Conservation (phyloP, 306 rosid genomes). For the Castanopsis chinensis region DNA sequence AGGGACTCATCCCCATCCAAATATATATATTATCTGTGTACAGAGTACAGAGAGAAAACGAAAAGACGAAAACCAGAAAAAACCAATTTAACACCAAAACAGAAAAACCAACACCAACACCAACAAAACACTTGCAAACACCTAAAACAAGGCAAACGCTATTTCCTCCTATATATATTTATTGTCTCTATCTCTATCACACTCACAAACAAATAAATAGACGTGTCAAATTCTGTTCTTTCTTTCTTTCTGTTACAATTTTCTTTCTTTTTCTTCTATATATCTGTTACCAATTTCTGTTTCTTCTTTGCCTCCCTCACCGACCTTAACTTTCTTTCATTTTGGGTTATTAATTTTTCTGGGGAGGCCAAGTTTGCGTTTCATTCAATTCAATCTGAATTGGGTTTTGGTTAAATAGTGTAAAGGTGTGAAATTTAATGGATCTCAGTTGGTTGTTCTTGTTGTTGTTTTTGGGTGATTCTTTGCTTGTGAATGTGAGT, state of each 20-base stretch:
- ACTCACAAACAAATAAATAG: too few relatives aligned
- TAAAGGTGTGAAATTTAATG: conserved; percentile 24
- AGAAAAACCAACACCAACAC: too few relatives aligned
- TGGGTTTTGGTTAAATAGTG: conserved; percentile 5
- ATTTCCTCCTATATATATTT: too few relatives aligned
- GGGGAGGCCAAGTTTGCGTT: background rate
- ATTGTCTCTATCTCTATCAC: too few relatives aligned
- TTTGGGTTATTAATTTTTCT: background rate
- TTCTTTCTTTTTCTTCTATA: background rate
- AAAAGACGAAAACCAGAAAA: too few relatives aligned
- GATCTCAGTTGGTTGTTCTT: conserved; percentile 39
- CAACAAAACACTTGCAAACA: too few relatives aligned
- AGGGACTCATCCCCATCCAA: too few relatives aligned
- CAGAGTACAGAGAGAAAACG: too few relatives aligned
- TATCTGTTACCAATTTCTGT: background rate
- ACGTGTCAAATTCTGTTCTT: conserved; percentile 28
- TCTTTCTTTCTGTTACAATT: background rate
- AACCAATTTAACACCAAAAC: too few relatives aligned
- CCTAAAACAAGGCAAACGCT: too few relatives aligned
- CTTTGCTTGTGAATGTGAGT: background rate
- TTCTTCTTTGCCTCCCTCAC: conserved; percentile 3
- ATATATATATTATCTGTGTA: too few relatives aligned
- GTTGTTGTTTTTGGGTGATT: conserved; percentile 17
- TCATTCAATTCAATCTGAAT: background rate
- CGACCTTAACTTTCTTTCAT: background rate